Base-by-base conservation (phyloP, 345 rosid species). In the Rhodamnia rubescens region DNA sequence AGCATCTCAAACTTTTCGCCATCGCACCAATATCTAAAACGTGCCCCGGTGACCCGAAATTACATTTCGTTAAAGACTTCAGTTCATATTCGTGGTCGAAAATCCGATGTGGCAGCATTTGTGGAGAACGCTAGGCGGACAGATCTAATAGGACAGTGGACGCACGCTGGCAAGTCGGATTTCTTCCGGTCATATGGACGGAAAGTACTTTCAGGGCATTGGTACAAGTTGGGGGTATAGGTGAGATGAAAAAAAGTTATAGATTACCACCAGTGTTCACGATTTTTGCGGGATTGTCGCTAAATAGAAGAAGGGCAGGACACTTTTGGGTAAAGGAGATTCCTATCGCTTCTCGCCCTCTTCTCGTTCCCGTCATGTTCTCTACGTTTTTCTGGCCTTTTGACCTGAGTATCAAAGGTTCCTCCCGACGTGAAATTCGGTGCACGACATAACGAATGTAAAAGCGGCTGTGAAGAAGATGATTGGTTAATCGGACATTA, bases 381-480 rank as follows among this genome's bases (percentile, higher is more conserved):
- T 18, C 20, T 32, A 69, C 21, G 20, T 59, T 59, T 36, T 13
- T 59, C 8, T 0, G 10, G 16, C 40, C 22, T 64, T 20, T 64
- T 64, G 44, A 29, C 75, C 29, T 64, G 6, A 59, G 8, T 13
- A 61, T 61, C 2, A 36, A 0, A 16, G 47, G 24, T 16, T 32
- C 24, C 24, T 16, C 78, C 24, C 11, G 11, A 69, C 24, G 47
- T 32, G 2, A 69, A 69, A 18, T 64, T 36, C 6, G 24, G 22
- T 2, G 0, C 24, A 16, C 0, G 42, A 2, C 2, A 5, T 8
- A 4, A 32, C 1, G 6, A 16, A 64, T 3, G 44, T 32, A 8
- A 9, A 64, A 32, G 75, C 8, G 49, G 9, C 1, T 47, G 49
- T 47, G 22, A 53, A 16, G 55, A 20, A 53, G 22, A 20, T 6